phyloP scores from a whole-genome alignment of 2,329 filamentous ascomycete species.

The Trichophyton simii region DNA sequence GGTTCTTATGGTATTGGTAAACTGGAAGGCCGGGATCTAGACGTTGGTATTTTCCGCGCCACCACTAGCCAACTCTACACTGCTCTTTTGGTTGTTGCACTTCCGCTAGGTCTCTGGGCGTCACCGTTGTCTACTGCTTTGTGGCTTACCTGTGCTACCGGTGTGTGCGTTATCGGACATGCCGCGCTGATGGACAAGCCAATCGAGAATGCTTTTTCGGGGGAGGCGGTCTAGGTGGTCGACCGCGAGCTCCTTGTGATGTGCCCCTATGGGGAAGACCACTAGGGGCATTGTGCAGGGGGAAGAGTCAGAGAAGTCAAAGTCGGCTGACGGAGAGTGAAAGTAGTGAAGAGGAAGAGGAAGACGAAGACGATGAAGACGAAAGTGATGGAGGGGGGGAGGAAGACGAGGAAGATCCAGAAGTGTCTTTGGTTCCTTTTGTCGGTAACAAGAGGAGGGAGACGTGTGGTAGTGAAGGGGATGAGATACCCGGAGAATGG shows the following conservation, averaged over 20 bases:
- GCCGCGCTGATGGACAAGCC: slow-evolving; percentile 95
- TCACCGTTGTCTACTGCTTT: slow-evolving; percentile 75
- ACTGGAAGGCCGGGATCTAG: slow-evolving; percentile 76
- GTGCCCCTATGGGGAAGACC: slow-evolving; percentile 99
- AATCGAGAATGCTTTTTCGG: slow-evolving; percentile 99
- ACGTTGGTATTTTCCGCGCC: slow-evolving; percentile 68
- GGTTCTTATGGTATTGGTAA: slow-evolving; percentile 89
- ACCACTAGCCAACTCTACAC: slow-evolving; percentile 93
- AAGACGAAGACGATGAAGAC: slow-evolving; percentile 23
- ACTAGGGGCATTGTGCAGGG: slow-evolving; percentile 61
- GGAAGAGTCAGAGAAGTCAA: slow-evolving; percentile 49
- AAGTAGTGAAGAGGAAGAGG: slow-evolving; percentile 31
- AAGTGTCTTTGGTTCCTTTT: slow-evolving; percentile 9
- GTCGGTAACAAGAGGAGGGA: background rate
- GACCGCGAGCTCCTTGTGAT: slow-evolving; percentile 91
- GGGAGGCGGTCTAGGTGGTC: slow-evolving; percentile 99
- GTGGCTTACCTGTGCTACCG: slow-evolving; percentile 92
- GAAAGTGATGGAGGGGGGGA: slow-evolving; percentile 40
- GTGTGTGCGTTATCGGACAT: slow-evolving; percentile 88
- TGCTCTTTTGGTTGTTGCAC: slow-evolving; percentile 64
- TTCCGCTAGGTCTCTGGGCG: slow-evolving; percentile 74
- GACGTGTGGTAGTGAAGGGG: background rate
- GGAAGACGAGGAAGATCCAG: slow-evolving; percentile 37
- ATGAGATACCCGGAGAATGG: background rate
- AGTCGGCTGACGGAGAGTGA: slow-evolving; percentile 55